These are phyloP conservation scores for Medicago truncatula DNA, from an alignment of 306 rosid genomes.

Conservation along the genomic window MtrunA17r5.0-ANR NC_053049.1:45534001-45534500, in stretches of 20 bases:
- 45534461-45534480: no score
- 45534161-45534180: slow-evolving; percentile 71
- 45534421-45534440: background rate
- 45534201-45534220: background rate
- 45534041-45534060: slow-evolving; percentile 1
- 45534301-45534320: slow-evolving; percentile 23
- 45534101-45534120: background rate
- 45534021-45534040: slow-evolving; percentile 40
- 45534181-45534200: slow-evolving; percentile 38
- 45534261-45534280: background rate
- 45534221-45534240: slow-evolving; percentile 10
- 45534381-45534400: background rate
- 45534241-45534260: slow-evolving; percentile 19
- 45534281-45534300: slow-evolving; percentile 1
- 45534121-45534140: background rate
- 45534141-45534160: slow-evolving; percentile 19
- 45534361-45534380: background rate
- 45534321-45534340: slow-evolving; percentile 1
- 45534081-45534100: background rate
- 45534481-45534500: no score
- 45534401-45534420: background rate
- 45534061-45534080: slow-evolving; percentile 6
- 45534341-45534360: background rate
- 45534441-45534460: background rate
- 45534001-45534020: slow-evolving; percentile 24